Percentiles rank a stretch among this genome's conserved stretches.
Evolutionary conservation across 2,329 filamentous ascomycete genomes (phyloP).

Genomic region (Sarocladium oryzae): DNA sequence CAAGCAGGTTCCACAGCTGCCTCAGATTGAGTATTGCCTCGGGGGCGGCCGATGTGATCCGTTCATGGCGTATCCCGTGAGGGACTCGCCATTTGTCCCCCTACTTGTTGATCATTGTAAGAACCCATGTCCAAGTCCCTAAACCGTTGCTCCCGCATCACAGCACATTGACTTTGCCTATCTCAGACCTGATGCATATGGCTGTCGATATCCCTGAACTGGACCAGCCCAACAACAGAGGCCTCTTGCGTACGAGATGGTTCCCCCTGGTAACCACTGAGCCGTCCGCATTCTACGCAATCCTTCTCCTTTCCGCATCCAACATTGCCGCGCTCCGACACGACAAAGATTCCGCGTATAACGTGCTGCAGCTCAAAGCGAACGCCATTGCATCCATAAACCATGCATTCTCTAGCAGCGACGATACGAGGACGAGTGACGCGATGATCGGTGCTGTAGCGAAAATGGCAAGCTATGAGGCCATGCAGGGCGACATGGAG

Average conservation of each 20-base stretch:
- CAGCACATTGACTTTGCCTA: background rate
- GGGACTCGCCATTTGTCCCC: slow-evolving; percentile 16
- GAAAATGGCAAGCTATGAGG: slow-evolving; percentile 46
- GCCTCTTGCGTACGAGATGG: slow-evolving; percentile 21
- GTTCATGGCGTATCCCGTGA: slow-evolving; percentile 18
- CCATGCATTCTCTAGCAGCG: slow-evolving; percentile 14
- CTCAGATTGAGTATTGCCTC: slow-evolving; percentile 14
- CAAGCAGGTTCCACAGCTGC: slow-evolving; percentile 8
- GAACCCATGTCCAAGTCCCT: background rate
- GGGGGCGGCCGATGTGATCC: slow-evolving; percentile 20
- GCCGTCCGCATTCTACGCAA: slow-evolving; percentile 18
- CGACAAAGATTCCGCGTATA: slow-evolving; percentile 11
- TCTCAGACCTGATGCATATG: slow-evolving; percentile 22
- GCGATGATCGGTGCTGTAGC: slow-evolving; percentile 40
- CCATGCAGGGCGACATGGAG: slow-evolving; percentile 37
- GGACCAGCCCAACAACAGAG: slow-evolving; percentile 18
- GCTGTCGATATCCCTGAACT: slow-evolving; percentile 23
- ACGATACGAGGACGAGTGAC: slow-evolving; percentile 23
- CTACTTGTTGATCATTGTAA: slow-evolving; percentile 21
- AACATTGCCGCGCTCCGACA: slow-evolving; percentile 15
- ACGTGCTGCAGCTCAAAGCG: slow-evolving; percentile 34
- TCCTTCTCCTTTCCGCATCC: slow-evolving; percentile 23
- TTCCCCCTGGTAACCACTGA: slow-evolving; percentile 21
- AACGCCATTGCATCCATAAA: slow-evolving; percentile 39
- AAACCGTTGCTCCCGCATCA: background rate